A percentile compares a stretch with the other conserved stretches of the same genome.
Evolutionary conservation across 805 yeast genomes (phyloP).

Genomic region (Sugiyamaella floridensis): DNA sequence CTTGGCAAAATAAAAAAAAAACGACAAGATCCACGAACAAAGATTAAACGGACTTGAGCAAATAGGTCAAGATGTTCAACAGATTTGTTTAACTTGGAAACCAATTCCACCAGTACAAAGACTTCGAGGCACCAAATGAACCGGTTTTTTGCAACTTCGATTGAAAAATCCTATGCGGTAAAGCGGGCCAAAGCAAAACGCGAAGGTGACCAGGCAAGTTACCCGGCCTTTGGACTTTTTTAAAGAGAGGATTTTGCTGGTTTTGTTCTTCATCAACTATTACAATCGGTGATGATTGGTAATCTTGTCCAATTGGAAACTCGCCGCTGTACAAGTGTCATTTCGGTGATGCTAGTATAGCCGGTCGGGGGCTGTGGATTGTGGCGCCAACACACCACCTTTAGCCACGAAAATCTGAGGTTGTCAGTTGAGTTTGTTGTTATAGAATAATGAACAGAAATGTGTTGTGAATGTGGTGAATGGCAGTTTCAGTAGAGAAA

Average conservation of each 20-base stretch:
- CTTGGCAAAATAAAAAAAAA: background rate
- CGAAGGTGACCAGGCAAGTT: background rate
- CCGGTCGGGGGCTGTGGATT: constrained; percentile 24
- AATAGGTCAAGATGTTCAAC: no score
- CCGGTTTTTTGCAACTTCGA: background rate
- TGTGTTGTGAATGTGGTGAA: no score
- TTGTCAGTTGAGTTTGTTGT: constrained; percentile 5
- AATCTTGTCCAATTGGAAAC: constrained; percentile 3
- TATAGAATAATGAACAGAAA: no score
- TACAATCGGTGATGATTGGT: constrained; percentile 19
- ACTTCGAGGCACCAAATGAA: background rate
- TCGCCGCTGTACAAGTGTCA: background rate
- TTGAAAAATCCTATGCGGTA: background rate
- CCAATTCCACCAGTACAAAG: background rate
- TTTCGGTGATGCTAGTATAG: constrained; percentile 3
- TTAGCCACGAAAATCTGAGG: constrained; percentile 18
- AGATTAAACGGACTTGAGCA: no score
- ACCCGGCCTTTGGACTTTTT: background rate
- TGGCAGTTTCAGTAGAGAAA: no score
- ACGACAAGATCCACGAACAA: background rate
- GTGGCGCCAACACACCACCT: constrained; percentile 21
- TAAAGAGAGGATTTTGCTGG: background rate
- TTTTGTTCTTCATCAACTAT: constrained; percentile 14
- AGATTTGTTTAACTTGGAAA: no score
- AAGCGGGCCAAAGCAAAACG: background rate